These are phyloP conservation scores for Chalciporus sphaerocephalus DNA, from an alignment of 768 basidiomycete species.

Conservation along the genomic window DNA sequence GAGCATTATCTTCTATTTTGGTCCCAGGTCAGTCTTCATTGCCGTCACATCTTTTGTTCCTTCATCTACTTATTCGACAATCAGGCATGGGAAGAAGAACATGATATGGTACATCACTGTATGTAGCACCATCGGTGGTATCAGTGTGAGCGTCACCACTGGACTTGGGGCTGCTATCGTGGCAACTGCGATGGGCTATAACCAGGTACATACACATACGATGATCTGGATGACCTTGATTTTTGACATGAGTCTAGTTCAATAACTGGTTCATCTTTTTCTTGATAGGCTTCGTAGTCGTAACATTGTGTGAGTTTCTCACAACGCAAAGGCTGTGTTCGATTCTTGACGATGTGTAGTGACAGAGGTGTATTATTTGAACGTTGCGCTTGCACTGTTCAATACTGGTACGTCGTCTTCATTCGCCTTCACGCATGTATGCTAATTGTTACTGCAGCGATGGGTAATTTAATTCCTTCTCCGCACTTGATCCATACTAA, in stretches of 20 bases:
- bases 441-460: constrained; percentile 40
- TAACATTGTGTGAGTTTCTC: constrained; percentile 65
- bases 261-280: constrained; percentile 92
- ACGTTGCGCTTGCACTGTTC: constrained; percentile 92
- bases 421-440: neutral
- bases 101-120: constrained; percentile 96
- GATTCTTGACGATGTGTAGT: constrained; percentile 39
- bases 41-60: neutral
- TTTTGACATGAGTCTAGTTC: constrained; percentile 47
- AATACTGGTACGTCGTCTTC: constrained; percentile 63
- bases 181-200: constrained; percentile 66
- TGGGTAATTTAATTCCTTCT: constrained; percentile 45
- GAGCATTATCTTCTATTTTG: constrained; percentile 77
- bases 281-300: constrained; percentile 72
- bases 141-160: constrained; percentile 90
- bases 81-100: constrained; percentile 79
- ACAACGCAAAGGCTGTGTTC: neutral
- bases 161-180: constrained; percentile 92
- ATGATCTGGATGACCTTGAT: neutral
- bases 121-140: constrained; percentile 95
- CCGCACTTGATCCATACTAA: constrained; percentile 8
- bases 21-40: constrained; percentile 53
- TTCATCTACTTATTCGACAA: constrained; percentile 2
- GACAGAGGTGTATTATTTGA: constrained; percentile 91
- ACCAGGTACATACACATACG: constrained; percentile 52